Evolutionary conservation across 2,329 filamentous ascomycete genomes (phyloP), one percentile per base, ranked within the genome.

Genomic region (Rhytidhysteron rufulum): DNA sequence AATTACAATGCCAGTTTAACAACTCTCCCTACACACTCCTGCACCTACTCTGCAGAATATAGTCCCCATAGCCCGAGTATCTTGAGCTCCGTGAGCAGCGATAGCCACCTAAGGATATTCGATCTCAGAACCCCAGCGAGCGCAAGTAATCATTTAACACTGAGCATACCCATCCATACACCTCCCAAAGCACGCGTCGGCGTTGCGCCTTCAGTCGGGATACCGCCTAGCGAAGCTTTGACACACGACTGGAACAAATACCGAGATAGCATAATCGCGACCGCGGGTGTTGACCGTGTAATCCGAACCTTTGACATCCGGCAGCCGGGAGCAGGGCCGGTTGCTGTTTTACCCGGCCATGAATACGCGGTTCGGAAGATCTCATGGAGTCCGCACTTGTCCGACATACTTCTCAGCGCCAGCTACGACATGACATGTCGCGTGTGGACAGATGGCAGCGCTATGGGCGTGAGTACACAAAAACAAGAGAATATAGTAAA

Each of bases 191-290:
- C 72, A 9, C 68, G 70, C n/a, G 62, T 68, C 42, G 71, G 68
- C 5, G 60, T 64, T 7, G 58, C 65, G 4, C 61, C 65, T 1
- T 53, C 63, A 1, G 62, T 65, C 7, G 63, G 64, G 2, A 62
- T 74, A 7, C 72, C 80, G n/a, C 88, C 89, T 0, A 77, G 81
- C 8, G 93, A 98, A 71, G 81, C 88, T 27, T 77, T 98, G 22
- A 95, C 90, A 0, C 93, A 97, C 67, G 93, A 98, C 66, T 98
- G 93, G 93, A 98, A 98, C 71, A 98, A 98, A 68, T 98, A 98
- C 69, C 80, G 86, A 29, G 82, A 89, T 50, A 85, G 82, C 0
- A 74, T 96, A 19, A 72, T 98, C 40, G 93, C 93, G 0, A 88
- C 88, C 0, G 93, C 82, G 1, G 91, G 93, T 40, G 93, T 97